A percentile compares a stretch with the other conserved stretches of the same genome.
Conservation (phyloP, 495 filamentous ascomycete genomes). For the Penicillium flavigenum region DNA sequence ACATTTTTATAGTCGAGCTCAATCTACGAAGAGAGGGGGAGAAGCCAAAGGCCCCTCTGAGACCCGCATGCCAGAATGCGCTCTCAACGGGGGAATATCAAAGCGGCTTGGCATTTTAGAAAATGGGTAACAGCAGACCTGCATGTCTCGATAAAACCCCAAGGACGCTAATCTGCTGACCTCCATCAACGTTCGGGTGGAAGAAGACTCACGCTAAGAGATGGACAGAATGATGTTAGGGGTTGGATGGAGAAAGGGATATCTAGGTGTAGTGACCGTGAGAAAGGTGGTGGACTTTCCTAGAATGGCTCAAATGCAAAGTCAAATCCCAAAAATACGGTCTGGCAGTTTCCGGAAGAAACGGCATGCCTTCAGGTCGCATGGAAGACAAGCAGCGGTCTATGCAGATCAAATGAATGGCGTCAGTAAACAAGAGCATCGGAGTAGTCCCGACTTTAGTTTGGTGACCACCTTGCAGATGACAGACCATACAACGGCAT, state of each 20-base stretch:
- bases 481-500: constrained; percentile 22
- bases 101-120: constrained; percentile 19
- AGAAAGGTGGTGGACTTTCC: constrained; percentile 8
- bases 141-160: constrained; percentile 18
- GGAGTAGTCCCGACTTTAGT: constrained; percentile 8
- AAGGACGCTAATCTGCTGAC: constrained; percentile 27
- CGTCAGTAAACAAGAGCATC: constrained; percentile 8
- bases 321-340: constrained; percentile 13
- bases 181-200: constrained; percentile 17
- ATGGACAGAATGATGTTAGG: constrained; percentile 18
- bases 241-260: constrained; percentile 8
- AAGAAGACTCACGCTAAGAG: constrained; percentile 20
- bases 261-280: neutral
- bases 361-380: constrained; percentile 14
- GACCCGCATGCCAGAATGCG: constrained; percentile 32
- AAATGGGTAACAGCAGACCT: constrained; percentile 25
- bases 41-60: constrained; percentile 10
- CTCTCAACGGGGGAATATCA: constrained; percentile 13
- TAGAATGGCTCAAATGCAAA: constrained; percentile 1
- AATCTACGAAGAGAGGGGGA: constrained; percentile 21
- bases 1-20: constrained; percentile 35
- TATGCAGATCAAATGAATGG: constrained; percentile 25
- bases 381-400: constrained; percentile 34
- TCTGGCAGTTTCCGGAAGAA: constrained; percentile 7
- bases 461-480: constrained; percentile 17